Percentiles rank a stretch among this genome's conserved stretches.
Conservation (phyloP, 768 basidiomycete species). For the Ramaria sp. region DNA sequence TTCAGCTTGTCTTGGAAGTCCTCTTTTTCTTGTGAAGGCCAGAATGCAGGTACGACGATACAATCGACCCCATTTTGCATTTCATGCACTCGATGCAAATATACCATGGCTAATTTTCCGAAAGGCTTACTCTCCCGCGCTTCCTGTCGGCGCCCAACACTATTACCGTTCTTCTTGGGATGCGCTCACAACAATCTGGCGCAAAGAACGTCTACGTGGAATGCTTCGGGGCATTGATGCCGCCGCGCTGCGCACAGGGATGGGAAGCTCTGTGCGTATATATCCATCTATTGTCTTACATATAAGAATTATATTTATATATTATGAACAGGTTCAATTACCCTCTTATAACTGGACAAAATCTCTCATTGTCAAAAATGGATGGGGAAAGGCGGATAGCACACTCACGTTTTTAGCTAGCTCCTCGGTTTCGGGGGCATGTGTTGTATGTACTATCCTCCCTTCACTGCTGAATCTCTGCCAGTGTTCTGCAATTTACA, state of each 20-base stretch:
- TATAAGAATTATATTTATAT: background rate
- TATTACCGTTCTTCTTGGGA: conserved; percentile 78
- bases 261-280: conserved; percentile 71
- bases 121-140: conserved; percentile 86
- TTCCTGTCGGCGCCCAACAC: conserved; percentile 93
- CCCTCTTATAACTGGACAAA: conserved; percentile 96
- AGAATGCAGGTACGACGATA: conserved; percentile 71
- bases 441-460: conserved; percentile 55
- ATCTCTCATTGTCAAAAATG: conserved; percentile 54
- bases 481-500: background rate
- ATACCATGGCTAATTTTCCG: no score
- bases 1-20: conserved; percentile 71
- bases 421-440: conserved; percentile 81
- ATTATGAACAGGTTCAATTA: conserved; percentile 63
- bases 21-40: conserved; percentile 91
- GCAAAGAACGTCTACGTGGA: conserved; percentile 67
- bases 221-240: conserved; percentile 87
- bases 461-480: background rate
- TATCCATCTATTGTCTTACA: background rate
- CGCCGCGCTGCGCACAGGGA: conserved; percentile 85
- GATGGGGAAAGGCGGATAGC: conserved; percentile 63
- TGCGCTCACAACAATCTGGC: conserved; percentile 71
- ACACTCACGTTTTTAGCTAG: conserved; percentile 82
- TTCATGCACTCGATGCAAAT: background rate
- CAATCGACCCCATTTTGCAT: conserved; percentile 1